phyloP scores from a whole-genome alignment of 2,329 filamentous ascomycete genomes.

The Diaporthe sp. region DNA sequence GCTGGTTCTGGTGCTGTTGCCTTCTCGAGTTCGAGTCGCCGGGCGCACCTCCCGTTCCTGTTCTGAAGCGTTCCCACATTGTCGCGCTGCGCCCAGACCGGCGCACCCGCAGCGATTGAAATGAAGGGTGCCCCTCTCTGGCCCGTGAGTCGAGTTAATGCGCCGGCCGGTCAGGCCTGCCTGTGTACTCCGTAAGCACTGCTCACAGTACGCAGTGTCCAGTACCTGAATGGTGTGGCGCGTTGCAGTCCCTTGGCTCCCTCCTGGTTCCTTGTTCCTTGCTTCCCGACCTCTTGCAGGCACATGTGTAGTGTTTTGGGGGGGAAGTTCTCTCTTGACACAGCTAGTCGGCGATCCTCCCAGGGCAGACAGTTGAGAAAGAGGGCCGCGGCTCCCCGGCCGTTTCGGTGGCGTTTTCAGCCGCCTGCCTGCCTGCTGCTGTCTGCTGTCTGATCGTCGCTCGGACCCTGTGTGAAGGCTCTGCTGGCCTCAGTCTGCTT shows the following conservation, averaged over 20 bases:
- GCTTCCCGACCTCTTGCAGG: neutral
- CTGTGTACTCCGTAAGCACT: neutral
- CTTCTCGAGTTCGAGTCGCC: neutral
- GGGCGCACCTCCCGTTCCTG: slow-evolving; percentile 12
- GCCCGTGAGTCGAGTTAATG: slow-evolving; percentile 30
- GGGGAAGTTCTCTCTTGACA: neutral
- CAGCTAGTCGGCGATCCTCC: slow-evolving; percentile 31
- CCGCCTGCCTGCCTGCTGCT: neutral
- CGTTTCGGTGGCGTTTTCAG: slow-evolving; percentile 28
- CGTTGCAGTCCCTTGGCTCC: neutral
- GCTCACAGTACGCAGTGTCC: neutral
- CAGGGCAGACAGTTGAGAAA: neutral
- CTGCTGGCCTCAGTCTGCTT: neutral
- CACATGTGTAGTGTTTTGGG: neutral
- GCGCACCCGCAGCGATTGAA: slow-evolving; percentile 2
- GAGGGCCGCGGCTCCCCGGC: neutral
- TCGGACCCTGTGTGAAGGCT: slow-evolving; percentile 5
- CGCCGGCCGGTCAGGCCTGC: neutral
- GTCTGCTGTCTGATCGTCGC: slow-evolving; percentile 30
- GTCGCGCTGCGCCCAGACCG: neutral
- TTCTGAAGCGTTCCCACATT: slow-evolving; percentile 35
- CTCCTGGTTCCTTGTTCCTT: slow-evolving; percentile 9
- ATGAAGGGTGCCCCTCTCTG: slow-evolving; percentile 30
- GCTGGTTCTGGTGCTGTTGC: neutral
- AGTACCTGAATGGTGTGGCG: neutral